Evolutionary conservation across 1,284 basidiomycete species (phyloP).

Genomic region (Cystobasidium slooffiae): DNA sequence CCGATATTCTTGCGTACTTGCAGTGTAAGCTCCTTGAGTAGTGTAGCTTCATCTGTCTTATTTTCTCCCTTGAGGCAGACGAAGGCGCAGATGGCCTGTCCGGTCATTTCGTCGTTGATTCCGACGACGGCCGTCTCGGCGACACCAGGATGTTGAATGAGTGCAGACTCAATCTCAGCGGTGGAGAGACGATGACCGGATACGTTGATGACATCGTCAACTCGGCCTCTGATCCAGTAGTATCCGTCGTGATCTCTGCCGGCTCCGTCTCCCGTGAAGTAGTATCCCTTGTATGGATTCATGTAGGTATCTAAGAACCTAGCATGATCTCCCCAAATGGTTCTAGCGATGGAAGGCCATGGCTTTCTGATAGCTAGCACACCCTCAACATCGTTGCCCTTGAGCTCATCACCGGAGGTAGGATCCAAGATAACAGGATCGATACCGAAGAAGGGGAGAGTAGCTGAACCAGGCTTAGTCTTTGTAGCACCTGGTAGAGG

Average conservation of each 20-base stretch:
- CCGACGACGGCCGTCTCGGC: constrained; percentile 96
- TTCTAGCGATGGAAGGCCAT: constrained; percentile 97
- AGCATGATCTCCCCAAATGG: constrained; percentile 89
- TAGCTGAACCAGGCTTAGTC: constrained; percentile 95
- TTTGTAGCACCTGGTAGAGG: constrained; percentile 94
- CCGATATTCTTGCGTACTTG: constrained; percentile 96
- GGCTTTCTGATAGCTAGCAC: constrained; percentile 83
- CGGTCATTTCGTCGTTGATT: constrained; percentile 80
- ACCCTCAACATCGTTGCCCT: constrained; percentile 84
- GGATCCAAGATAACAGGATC: constrained; percentile 88
- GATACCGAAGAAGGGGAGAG: constrained; percentile 97
- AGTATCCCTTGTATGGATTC: constrained; percentile 64
- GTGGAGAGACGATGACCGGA: constrained; percentile 90
- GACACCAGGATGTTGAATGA: constrained; percentile 91
- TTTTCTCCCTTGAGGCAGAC: constrained; percentile 74
- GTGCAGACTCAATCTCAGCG: constrained; percentile 94
- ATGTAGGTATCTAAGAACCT: constrained; percentile 94
- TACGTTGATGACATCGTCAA: constrained; percentile 74
- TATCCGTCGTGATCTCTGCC: constrained; percentile 93
- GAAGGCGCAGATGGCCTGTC: constrained; percentile 52
- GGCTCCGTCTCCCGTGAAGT: constrained; percentile 97
- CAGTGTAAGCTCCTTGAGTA: constrained; percentile 85
- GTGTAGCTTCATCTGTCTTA: constrained; percentile 69
- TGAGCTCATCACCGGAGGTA: constrained; percentile 64
- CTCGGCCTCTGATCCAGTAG: constrained; percentile 94